These are phyloP conservation scores for Brettanomyces sp. DNA, from an alignment of 805 yeast genomes.

Conservation along the genomic window DNA sequence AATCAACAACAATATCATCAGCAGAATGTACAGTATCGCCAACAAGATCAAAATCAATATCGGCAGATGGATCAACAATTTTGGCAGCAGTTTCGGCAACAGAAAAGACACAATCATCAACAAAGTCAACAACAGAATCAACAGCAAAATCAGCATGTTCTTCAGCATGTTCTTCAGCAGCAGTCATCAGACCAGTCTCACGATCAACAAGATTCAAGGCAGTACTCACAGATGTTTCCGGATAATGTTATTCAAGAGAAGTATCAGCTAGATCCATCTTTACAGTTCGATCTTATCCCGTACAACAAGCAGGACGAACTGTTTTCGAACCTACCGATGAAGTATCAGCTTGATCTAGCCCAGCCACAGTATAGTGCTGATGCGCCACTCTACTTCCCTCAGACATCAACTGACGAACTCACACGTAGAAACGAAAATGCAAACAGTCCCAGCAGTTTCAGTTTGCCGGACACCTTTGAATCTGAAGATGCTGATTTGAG, in stretches of 20 bases:
- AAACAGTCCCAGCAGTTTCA: no score
- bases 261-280: constrained; percentile 17
- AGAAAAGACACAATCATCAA: background rate
- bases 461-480: no score
- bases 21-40: background rate
- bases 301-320: background rate
- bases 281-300: constrained; percentile 13
- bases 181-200: background rate
- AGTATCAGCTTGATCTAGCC: no score
- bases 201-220: background rate
- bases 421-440: no score
- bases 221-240: background rate
- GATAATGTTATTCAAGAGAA: constrained; percentile 8
- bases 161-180: background rate
- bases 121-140: background rate
- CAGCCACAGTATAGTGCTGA: no score
- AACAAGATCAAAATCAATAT: background rate
- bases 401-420: no score
- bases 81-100: background rate
- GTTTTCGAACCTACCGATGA: no score
- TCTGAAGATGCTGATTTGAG: background rate
- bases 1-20: background rate
- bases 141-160: background rate
- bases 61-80: background rate
- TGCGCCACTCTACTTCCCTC: no score